These are phyloP conservation scores for Globisporangium rhizosaccharum DNA, from an alignment of 352 stramenopile genomes.

Conservation along the genomic window DNA sequence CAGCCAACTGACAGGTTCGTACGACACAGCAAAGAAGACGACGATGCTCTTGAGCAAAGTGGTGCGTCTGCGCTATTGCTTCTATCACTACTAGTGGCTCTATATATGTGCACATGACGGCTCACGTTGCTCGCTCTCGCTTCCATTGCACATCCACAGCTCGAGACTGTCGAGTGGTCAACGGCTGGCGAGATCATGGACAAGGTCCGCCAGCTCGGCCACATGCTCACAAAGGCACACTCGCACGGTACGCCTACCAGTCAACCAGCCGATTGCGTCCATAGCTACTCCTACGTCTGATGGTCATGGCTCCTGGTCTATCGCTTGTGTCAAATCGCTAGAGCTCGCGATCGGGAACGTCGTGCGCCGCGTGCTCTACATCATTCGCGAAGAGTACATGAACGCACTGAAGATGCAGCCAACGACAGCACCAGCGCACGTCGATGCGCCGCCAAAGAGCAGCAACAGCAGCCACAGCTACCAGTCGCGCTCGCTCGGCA, in stretches of 20 bases:
- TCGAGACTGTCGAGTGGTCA: slow-evolving; percentile 75
- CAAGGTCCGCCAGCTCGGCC: slow-evolving; percentile 70
- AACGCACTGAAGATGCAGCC: slow-evolving; percentile 60
- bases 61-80: slow-evolving; percentile 23
- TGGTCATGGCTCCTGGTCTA: not conserved
- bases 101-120: not conserved
- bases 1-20: slow-evolving; percentile 70
- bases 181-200: slow-evolving; percentile 81
- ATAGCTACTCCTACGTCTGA: no score
- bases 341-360: slow-evolving; percentile 88
- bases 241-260: slow-evolving; percentile 34
- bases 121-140: not conserved
- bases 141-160: slow-evolving; percentile 15
- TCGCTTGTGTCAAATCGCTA: slow-evolving; percentile 4
- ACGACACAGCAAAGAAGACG: slow-evolving; percentile 76
- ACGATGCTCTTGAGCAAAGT: slow-evolving; percentile 68
- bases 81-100: not conserved
- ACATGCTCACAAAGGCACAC: slow-evolving; percentile 81
- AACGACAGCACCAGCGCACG: slow-evolving; percentile 12
- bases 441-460: slow-evolving; percentile 8
- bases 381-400: slow-evolving; percentile 85
- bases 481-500: slow-evolving; percentile 71
- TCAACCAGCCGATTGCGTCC: no score
- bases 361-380: slow-evolving; percentile 84
- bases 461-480: slow-evolving; percentile 38